Conservation (phyloP, 345 rosid genomes). For the Aquilaria malaccensis region DNA sequence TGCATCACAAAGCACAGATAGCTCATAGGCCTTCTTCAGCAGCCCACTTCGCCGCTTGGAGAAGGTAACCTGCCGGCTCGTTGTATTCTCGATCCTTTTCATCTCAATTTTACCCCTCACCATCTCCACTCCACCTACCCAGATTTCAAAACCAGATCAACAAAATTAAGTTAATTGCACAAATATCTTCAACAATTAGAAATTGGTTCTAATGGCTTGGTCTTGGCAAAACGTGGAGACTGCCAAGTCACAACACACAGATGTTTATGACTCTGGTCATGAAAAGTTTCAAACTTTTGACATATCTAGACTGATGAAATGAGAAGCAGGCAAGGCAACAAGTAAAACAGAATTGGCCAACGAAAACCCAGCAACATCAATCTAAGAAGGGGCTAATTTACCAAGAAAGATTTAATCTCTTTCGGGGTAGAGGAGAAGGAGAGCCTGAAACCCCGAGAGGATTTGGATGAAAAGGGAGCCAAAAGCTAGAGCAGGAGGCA, state of each 20-base stretch:
- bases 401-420: neutral
- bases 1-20: constrained; percentile 13
- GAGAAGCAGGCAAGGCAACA: neutral
- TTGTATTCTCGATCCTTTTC: constrained; percentile 16
- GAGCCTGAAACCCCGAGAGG: neutral
- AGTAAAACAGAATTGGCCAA: neutral
- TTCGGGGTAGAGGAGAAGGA: neutral
- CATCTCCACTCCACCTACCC: constrained; percentile 4
- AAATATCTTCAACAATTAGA: constrained; percentile 8
- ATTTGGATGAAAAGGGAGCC: neutral
- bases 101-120: constrained; percentile 26
- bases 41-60: constrained; percentile 24
- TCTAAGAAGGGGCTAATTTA: neutral
- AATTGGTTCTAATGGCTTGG: constrained; percentile 11
- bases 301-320: neutral
- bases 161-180: neutral
- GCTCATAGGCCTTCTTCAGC: constrained; percentile 17
- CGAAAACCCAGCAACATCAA: neutral
- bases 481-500: neutral
- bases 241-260: neutral
- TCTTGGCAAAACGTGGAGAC: neutral
- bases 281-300: too few relatives aligned
- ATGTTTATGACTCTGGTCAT: neutral
- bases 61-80: constrained; percentile 17
- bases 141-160: constrained; percentile 8